Conservation (phyloP, 2,329 filamentous ascomycete species). For the Talaromyces sp. region DNA sequence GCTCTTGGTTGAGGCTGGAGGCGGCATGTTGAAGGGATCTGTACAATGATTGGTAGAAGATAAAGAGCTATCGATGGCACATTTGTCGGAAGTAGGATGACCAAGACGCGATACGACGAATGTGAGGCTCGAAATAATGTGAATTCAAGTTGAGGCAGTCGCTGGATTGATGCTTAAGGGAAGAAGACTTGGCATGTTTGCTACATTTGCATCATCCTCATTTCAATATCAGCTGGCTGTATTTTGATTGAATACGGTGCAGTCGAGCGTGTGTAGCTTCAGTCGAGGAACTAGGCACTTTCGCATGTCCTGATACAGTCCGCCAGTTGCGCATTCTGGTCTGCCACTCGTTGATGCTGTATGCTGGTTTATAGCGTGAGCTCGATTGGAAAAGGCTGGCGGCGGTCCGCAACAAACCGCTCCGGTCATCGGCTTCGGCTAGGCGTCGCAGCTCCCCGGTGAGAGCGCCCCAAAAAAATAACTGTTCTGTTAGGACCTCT, state of each 20-base stretch:
- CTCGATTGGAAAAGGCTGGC: background rate
- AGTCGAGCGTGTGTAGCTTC: background rate
- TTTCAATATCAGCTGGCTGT: background rate
- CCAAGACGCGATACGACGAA: background rate
- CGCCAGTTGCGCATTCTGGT: background rate
- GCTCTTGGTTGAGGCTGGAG: slow-evolving; percentile 9
- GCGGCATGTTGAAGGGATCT: slow-evolving; percentile 1
- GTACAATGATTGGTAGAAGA: background rate
- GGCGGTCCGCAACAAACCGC: slow-evolving; percentile 9
- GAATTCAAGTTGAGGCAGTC: background rate
- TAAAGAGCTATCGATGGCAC: background rate
- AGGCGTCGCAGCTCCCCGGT: slow-evolving; percentile 3
- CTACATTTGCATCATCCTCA: slow-evolving; percentile 5
- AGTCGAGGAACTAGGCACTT: too few relatives aligned
- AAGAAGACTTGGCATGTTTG: slow-evolving; percentile 17
- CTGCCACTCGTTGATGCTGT: too few relatives aligned
- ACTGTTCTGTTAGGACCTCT: background rate
- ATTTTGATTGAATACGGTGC: background rate
- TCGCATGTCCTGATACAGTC: too few relatives aligned
- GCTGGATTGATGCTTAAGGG: background rate
- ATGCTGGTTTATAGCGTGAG: background rate
- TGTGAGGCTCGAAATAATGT: background rate
- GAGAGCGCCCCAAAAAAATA: slow-evolving; percentile 2
- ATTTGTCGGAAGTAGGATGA: background rate
- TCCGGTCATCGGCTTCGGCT: slow-evolving; percentile 12